Conservation (phyloP, 495 filamentous ascomycete genomes). For the Neurospora tetraspora region DNA sequence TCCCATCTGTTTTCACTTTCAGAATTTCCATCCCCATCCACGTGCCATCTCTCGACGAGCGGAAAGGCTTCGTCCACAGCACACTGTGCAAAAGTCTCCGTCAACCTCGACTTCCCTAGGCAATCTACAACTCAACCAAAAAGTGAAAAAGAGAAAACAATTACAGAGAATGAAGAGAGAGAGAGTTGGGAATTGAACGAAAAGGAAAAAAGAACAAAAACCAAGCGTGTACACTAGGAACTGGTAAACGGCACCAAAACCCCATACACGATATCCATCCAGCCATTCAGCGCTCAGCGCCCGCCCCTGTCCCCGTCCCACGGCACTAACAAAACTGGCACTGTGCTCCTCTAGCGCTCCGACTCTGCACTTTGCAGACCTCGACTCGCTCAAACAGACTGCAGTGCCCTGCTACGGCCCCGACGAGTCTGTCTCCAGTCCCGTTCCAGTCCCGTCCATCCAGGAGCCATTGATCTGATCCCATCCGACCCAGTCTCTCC, state of each 20-base stretch:
- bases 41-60: neutral
- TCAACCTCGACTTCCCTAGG: neutral
- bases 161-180: neutral
- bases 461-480: neutral
- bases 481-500: neutral
- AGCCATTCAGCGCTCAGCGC: neutral
- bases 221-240: neutral
- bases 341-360: neutral
- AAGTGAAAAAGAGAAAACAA: neutral
- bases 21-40: neutral
- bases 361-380: neutral
- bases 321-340: neutral
- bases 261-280: neutral
- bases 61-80: neutral
- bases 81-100: conserved; percentile 1
- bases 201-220: neutral
- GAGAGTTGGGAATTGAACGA: neutral
- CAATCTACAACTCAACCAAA: neutral
- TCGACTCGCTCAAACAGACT: neutral
- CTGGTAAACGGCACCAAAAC: neutral
- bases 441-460: neutral
- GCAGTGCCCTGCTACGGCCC: neutral
- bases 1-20: conserved; percentile 1
- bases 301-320: neutral
- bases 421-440: neutral